Base-by-base conservation (phyloP, 768 basidiomycete genomes). In the Crucibulum laeve region DNA sequence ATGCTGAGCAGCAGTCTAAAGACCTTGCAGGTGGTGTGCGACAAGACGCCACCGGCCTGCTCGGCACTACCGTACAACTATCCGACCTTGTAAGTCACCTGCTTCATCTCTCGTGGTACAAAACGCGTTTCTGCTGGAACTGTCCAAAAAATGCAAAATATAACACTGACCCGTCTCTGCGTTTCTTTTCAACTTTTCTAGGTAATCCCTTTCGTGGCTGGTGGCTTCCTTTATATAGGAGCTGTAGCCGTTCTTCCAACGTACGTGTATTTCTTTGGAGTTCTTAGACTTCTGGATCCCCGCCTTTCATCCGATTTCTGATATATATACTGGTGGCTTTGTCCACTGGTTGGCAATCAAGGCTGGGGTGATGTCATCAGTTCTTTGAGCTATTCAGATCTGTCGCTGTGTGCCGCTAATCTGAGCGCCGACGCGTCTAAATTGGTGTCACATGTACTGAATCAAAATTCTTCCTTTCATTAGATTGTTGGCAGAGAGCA, bases 191-290 rank as follows among this genome's bases (percentile, higher is more conserved):
- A 25, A 38, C 25, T 49, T 19, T 43, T 47, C 51, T 53, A 91
- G 88, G 87, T 91, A 36, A 90, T 91, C 50, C 88, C 89, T 13
- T 90, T 89, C 58, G 89, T 91, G 35, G 89, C 90, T 25, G 90
- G 90, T 50, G 91, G 91, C 14, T 96, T 94, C 69, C 68, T 95
- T 55, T 94, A 93, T 65, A 93, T 95, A 57, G 92, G 91, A 21
- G 88, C 89, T 23, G 92, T 94, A 44, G 90, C 91, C 38, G 91
- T 93, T 47, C 68, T 93, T 47, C 91, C 91, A 53, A 89, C 87
- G 88, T 91, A 74, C 57, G 87, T 74, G 15, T 46, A 47, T 49
- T 44, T 24, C 24, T 33, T 25, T 23, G 22, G 25, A 22, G 35
- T 25, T 32, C 19, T 36, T 37, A 7, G 19, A 18, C 36, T 39